Conservation (phyloP, 2,329 filamentous ascomycete species). For the Trichoderma sp. region DNA sequence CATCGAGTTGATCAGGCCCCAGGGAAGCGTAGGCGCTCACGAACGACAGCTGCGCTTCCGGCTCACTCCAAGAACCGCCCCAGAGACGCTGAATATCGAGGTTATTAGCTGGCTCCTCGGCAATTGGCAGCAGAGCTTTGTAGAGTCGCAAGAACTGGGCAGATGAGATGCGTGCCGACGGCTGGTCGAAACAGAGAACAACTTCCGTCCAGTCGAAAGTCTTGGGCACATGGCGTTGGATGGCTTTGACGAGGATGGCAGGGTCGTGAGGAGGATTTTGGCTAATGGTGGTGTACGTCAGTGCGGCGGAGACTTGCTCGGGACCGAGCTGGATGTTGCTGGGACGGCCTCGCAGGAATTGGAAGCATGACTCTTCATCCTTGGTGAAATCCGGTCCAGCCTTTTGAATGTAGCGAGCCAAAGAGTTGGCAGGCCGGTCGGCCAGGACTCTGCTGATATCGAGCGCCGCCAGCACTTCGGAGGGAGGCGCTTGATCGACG, state of each 20-base stretch:
- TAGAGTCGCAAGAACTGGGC: constrained; percentile 82
- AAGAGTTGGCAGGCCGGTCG: constrained; percentile 57
- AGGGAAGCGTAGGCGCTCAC: constrained; percentile 83
- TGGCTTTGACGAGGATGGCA: constrained; percentile 60
- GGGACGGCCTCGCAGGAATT: constrained; percentile 56
- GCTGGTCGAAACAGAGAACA: constrained; percentile 78
- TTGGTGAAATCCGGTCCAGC: constrained; percentile 74
- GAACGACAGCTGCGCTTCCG: constrained; percentile 90
- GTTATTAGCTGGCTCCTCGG: constrained; percentile 50
- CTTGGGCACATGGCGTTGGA: constrained; percentile 63
- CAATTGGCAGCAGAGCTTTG: constrained; percentile 73
- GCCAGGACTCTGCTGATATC: constrained; percentile 68
- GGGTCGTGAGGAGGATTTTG: constrained; percentile 58
- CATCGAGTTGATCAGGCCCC: constrained; percentile 74
- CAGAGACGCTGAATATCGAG: constrained; percentile 88
- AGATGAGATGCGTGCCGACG: constrained; percentile 72
- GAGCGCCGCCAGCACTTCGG: constrained; percentile 69
- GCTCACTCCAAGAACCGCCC: constrained; percentile 86
- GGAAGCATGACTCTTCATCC: constrained; percentile 67
- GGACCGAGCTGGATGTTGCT: constrained; percentile 68
- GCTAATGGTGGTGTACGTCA: constrained; percentile 68
- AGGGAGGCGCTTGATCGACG: constrained; percentile 65
- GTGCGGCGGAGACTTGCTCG: constrained; percentile 77
- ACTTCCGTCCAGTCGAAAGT: constrained; percentile 72
- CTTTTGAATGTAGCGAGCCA: constrained; percentile 71